Evolutionary conservation across 2,329 filamentous ascomycete species (phyloP).

Genomic region (Neonectria neomacrospora): DNA sequence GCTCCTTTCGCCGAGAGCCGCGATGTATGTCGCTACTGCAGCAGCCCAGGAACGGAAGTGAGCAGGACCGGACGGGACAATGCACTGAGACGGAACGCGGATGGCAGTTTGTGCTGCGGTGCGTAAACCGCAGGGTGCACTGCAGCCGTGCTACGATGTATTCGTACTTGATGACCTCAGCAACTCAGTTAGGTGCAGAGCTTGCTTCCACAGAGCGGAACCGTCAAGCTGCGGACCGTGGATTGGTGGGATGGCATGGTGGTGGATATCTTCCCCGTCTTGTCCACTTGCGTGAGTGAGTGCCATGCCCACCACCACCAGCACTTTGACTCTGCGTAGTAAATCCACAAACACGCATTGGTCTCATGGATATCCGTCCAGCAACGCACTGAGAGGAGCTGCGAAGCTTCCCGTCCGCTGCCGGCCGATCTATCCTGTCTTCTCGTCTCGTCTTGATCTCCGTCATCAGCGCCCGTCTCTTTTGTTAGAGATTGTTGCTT

Average conservation of each 20-base stretch:
- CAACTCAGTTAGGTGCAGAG: too few relatives aligned
- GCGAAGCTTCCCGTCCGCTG: slow-evolving; percentile 32
- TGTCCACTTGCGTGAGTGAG: slow-evolving; percentile 9
- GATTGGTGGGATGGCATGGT: slow-evolving; percentile 12
- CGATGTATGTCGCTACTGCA: slow-evolving; percentile 21
- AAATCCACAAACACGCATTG: slow-evolving; percentile 26
- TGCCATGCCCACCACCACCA: slow-evolving; percentile 12
- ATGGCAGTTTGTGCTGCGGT: slow-evolving; percentile 34
- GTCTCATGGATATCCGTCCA: slow-evolving; percentile 25
- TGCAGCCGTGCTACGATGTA: slow-evolving; percentile 7
- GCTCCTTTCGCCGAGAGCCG: slow-evolving; percentile 7
- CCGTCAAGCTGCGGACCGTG: slow-evolving; percentile 17
- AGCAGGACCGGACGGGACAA: slow-evolving; percentile 21
- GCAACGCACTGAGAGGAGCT: slow-evolving; percentile 15
- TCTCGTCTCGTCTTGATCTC: background rate
- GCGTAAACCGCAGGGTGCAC: slow-evolving; percentile 1
- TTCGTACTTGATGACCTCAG: background rate
- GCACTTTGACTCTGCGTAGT: slow-evolving; percentile 17
- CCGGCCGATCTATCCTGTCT: slow-evolving; percentile 28
- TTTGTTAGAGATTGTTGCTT: slow-evolving; percentile 8
- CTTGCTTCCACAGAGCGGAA: slow-evolving; percentile 19
- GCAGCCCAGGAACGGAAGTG: slow-evolving; percentile 24
- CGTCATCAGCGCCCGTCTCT: background rate
- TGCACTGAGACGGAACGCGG: slow-evolving; percentile 27
- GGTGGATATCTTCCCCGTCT: slow-evolving; percentile 25